Evolutionary conservation across 2,329 filamentous ascomycete species (phyloP).

Genomic region (Alternaria infectoria): DNA sequence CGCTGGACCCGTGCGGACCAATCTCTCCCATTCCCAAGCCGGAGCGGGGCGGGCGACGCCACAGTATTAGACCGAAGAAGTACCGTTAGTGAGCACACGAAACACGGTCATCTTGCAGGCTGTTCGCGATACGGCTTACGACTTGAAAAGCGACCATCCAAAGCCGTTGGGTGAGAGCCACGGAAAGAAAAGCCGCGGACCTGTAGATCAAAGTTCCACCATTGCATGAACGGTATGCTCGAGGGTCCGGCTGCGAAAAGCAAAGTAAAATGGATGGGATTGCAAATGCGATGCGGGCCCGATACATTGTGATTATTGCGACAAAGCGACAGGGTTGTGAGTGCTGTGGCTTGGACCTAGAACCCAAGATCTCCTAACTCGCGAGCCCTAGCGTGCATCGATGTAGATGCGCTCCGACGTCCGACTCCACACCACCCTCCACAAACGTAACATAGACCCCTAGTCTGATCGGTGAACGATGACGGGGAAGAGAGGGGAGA

Average conservation of each 20-base stretch:
- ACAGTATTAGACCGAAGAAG: neutral
- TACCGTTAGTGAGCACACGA: neutral
- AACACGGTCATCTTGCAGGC: constrained; percentile 4
- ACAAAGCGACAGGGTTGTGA: neutral
- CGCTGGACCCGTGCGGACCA: neutral
- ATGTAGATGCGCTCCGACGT: neutral
- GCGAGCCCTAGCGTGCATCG: neutral
- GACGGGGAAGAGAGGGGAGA: neutral
- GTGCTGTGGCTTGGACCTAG: neutral
- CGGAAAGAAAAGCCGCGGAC: neutral
- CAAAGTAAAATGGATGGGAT: neutral
- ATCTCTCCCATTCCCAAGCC: neutral
- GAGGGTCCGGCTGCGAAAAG: neutral
- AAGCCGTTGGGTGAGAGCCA: neutral
- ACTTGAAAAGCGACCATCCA: neutral
- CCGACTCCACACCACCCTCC: constrained; percentile 2
- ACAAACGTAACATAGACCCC: neutral
- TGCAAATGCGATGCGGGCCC: neutral
- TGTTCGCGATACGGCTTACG: neutral
- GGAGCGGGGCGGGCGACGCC: neutral
- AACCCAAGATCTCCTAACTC: neutral
- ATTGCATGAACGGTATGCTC: constrained; percentile 6
- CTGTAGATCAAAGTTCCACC: neutral
- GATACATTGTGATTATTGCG: neutral
- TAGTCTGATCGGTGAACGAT: constrained; percentile 1